Conservation (phyloP, 768 basidiomycete species). For the Neoboletus subvelutipes region DNA sequence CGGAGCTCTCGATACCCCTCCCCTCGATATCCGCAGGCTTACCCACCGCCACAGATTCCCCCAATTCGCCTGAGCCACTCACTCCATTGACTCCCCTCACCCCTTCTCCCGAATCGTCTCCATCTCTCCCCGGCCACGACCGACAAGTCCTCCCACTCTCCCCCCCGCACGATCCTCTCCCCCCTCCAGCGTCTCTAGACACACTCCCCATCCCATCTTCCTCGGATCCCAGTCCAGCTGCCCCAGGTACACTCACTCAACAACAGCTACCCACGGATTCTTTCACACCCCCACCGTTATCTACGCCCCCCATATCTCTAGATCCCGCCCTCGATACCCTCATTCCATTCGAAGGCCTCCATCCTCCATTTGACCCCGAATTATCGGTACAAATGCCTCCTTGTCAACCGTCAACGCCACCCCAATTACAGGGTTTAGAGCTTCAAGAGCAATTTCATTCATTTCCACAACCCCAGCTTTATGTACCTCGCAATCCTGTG, state of each 20-base stretch:
- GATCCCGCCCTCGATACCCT: slow-evolving; percentile 27
- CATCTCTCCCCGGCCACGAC: slow-evolving; percentile 27
- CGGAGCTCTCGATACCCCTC: slow-evolving; percentile 4
- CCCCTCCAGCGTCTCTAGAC: slow-evolving; percentile 9
- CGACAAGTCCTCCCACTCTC: slow-evolving; percentile 14
- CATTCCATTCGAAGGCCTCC: slow-evolving; percentile 27
- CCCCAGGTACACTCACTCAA: neutral
- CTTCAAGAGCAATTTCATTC: slow-evolving; percentile 26
- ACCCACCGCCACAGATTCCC: neutral
- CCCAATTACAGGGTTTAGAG: slow-evolving; percentile 21
- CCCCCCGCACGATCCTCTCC: slow-evolving; percentile 4
- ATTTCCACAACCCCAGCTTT: slow-evolving; percentile 26
- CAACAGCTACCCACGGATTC: slow-evolving; percentile 1
- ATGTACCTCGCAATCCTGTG: slow-evolving; percentile 29
- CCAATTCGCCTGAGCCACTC: slow-evolving; percentile 14
- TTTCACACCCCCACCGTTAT: slow-evolving; percentile 3
- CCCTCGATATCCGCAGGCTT: neutral
- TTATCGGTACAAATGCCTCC: slow-evolving; percentile 18
- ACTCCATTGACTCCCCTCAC: slow-evolving; percentile 25
- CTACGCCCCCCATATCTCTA: slow-evolving; percentile 10
- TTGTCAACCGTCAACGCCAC: slow-evolving; percentile 7
- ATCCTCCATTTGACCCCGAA: slow-evolving; percentile 18
- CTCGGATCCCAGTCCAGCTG: neutral
- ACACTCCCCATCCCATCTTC: neutral
- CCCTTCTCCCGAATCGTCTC: slow-evolving; percentile 22